These are phyloP conservation scores for Tricholoma matsutake DNA, from an alignment of 768 basidiomycete genomes.

Conservation along the genomic window DNA sequence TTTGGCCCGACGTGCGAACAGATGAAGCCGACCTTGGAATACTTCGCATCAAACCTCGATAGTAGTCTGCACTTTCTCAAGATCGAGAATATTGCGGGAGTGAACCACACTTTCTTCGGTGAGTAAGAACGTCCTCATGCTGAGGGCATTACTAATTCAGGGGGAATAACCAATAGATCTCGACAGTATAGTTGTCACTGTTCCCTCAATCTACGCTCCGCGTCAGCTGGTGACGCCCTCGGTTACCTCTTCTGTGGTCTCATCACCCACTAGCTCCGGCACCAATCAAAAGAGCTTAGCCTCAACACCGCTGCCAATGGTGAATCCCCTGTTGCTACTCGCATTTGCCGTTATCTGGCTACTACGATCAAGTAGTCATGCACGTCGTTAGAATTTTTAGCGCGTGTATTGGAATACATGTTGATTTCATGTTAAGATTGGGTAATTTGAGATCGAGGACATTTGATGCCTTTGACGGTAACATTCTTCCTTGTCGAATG, in stretches of 20 bases:
- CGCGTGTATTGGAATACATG: neutral
- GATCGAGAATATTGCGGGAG: slow-evolving; percentile 38
- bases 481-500: too few species aligned
- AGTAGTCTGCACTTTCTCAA: slow-evolving; percentile 34
- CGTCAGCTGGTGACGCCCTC: slow-evolving; percentile 24
- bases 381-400: neutral
- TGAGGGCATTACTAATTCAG: neutral
- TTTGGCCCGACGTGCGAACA: slow-evolving; percentile 46
- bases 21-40: slow-evolving; percentile 40
- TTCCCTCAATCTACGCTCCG: slow-evolving; percentile 40
- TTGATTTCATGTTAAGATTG: neutral
- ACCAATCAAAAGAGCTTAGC: neutral
- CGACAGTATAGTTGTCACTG: slow-evolving; percentile 41
- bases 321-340: neutral
- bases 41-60: slow-evolving; percentile 41
- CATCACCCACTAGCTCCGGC: neutral
- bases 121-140: slow-evolving; percentile 3
- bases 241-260: neutral
- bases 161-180: too few species aligned
- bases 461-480: too few species aligned
- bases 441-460: too few species aligned
- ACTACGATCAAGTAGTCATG: neutral
- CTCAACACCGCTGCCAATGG: neutral
- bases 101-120: slow-evolving; percentile 46
- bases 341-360: neutral